Base-by-base conservation (phyloP, 257 asterid species). In the Gynochthodes officinalis region DNA sequence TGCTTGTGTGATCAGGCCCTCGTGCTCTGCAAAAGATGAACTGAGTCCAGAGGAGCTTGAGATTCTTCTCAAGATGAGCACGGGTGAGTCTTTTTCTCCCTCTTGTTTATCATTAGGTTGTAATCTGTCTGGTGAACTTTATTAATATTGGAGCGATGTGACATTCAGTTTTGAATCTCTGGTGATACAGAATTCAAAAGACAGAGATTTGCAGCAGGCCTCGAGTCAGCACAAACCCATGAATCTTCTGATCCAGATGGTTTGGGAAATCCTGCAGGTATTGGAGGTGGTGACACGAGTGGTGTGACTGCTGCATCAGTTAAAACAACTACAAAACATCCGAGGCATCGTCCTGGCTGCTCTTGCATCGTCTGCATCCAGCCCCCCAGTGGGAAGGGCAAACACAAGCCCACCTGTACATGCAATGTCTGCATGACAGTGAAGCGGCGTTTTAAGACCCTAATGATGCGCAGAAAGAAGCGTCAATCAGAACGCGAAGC, bases 401-500 rank as follows among this genome's bases (percentile, higher is more conserved):
- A 91, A 64, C 99, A 94, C 89, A 87, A 94, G 86, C 97, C 99
- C 67, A 84, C 97, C 0, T 94, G 99, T 79, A 75, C 80, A 3
- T 94, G 99, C 97, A 94, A 91, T 64, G 97, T 94, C 58, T 94
- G 99, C 90, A 86, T 88, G 97, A 94, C 99, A 4, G 97, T 94
- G 70, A 94, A 88, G 64, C 89, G 97, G 1, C 95, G 99, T 27
- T 94, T 94, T 72, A 94, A 91, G 78, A 94, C 99, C 48, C 80
- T 94, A 71, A 94, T 94, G 97, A 94, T 94, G 99, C 91, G 99
- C 70, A 94, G 92, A 76, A 90, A 91, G 87, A 91, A 94, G 76
- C 96, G 97, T 10, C 98, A 93, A 74, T 87, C 92, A 8, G 97
- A 93, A 64, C 96, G 92, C 49, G 98, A 93, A 76, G 96, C 96